Conservation (phyloP, 2,329 filamentous ascomycete species). For the Penicillium digitatum region DNA sequence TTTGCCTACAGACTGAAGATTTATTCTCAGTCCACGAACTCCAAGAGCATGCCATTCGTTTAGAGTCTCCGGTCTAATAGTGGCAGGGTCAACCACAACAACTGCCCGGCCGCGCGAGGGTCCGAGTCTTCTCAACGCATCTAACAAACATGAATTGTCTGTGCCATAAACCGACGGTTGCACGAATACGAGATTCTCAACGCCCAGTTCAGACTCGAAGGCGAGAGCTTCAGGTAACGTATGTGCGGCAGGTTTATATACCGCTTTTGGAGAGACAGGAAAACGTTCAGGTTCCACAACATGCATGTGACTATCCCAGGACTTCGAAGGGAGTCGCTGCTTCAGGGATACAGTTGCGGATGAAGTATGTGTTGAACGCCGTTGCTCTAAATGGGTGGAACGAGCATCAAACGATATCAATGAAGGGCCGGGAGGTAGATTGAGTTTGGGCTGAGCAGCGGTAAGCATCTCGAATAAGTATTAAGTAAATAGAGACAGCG, state of each 20-base stretch:
- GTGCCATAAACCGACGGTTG: slow-evolving; percentile 61
- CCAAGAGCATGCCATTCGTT: slow-evolving; percentile 55
- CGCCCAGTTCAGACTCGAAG: slow-evolving; percentile 51
- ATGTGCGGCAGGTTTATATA: slow-evolving; percentile 51
- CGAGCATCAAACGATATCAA: slow-evolving; percentile 17
- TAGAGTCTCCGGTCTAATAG: slow-evolving; percentile 40
- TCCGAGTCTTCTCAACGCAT: slow-evolving; percentile 51
- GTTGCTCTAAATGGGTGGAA: slow-evolving; percentile 6
- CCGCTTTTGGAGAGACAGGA: slow-evolving; percentile 47
- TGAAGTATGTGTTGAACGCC: slow-evolving; percentile 13
- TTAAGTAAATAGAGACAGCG: neutral
- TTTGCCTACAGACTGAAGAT: slow-evolving; percentile 53
- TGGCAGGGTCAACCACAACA: slow-evolving; percentile 53
- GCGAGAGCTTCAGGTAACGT: slow-evolving; percentile 50
- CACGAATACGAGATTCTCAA: slow-evolving; percentile 56
- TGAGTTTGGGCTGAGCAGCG: slow-evolving; percentile 22
- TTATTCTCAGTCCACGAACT: slow-evolving; percentile 58
- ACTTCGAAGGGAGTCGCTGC: slow-evolving; percentile 27
- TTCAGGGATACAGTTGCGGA: slow-evolving; percentile 15
- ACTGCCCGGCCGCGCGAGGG: slow-evolving; percentile 52
- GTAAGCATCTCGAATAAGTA: slow-evolving; percentile 24
- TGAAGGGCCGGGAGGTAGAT: slow-evolving; percentile 12
- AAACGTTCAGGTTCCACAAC: slow-evolving; percentile 54
- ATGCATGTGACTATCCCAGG: slow-evolving; percentile 64
- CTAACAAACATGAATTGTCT: slow-evolving; percentile 58